Percentiles rank a stretch among this genome's conserved stretches.
These are phyloP conservation scores for Gossypium anomalum DNA, from an alignment of 345 rosid species.

Conservation along the genomic window DNA sequence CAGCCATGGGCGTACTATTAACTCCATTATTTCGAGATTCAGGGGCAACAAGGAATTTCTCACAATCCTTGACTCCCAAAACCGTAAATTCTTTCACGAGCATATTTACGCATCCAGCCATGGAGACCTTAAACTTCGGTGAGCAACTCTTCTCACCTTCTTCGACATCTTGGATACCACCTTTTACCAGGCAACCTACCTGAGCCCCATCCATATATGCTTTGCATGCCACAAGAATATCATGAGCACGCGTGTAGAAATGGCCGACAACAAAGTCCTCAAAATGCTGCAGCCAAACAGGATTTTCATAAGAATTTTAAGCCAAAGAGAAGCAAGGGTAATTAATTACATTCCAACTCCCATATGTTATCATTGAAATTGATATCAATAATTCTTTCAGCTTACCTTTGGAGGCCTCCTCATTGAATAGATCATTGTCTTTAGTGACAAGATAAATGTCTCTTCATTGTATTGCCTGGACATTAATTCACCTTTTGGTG, in stretches of 20 bases:
- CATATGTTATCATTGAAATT: not conserved
- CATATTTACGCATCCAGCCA: slow-evolving; percentile 33
- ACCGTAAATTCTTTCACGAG: slow-evolving; percentile 44
- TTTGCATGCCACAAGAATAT: slow-evolving; percentile 65
- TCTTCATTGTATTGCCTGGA: slow-evolving; percentile 63
- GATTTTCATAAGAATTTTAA: slow-evolving; percentile 2
- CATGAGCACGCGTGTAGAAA: slow-evolving; percentile 55
- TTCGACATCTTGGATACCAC: slow-evolving; percentile 46
- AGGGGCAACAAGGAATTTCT: slow-evolving; percentile 21
- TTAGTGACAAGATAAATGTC: slow-evolving; percentile 53
- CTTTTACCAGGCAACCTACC: slow-evolving; percentile 54
- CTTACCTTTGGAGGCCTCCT: slow-evolving; percentile 80
- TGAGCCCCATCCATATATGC: slow-evolving; percentile 69
- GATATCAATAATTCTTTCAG: not conserved
- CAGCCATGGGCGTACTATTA: not conserved
- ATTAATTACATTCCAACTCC: not conserved
- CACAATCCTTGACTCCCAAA: slow-evolving; percentile 45
- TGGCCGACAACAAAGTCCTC: slow-evolving; percentile 69
- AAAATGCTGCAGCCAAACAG: slow-evolving; percentile 57
- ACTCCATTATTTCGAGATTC: not conserved
- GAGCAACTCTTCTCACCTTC: slow-evolving; percentile 46
- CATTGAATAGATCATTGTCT: slow-evolving; percentile 65
- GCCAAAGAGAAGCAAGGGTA: not conserved
- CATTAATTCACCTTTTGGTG: slow-evolving; percentile 39
- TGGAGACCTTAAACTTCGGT: slow-evolving; percentile 31